These are phyloP conservation scores for Phytopythium mirpurense DNA, from an alignment of 352 stramenopile genomes.

Conservation along the genomic window DNA sequence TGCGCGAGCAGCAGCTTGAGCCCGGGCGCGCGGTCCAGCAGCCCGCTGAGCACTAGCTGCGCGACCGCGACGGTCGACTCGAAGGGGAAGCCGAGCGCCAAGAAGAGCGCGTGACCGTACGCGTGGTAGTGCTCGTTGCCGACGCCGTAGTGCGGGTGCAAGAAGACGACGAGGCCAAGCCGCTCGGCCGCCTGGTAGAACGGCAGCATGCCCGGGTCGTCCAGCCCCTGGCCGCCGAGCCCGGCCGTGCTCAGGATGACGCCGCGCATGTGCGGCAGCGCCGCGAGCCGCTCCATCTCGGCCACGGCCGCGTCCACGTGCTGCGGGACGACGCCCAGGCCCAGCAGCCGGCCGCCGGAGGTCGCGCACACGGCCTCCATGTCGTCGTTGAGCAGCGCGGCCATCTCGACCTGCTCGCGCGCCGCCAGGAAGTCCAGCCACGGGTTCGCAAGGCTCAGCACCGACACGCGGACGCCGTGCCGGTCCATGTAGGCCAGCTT, in stretches of 20 bases:
- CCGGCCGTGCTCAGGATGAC: conserved; percentile 55
- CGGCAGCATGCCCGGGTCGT: conserved; percentile 45
- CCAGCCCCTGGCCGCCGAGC: conserved; percentile 47
- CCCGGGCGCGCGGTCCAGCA: conserved; percentile 38
- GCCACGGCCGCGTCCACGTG: conserved; percentile 25
- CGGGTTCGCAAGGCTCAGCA: conserved; percentile 62
- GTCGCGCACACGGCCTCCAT: conserved; percentile 36
- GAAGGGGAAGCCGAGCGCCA: conserved; percentile 64
- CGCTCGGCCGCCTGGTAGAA: conserved; percentile 43
- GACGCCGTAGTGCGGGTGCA: conserved; percentile 67
- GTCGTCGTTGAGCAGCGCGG: conserved; percentile 46
- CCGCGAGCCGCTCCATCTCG: conserved; percentile 32
- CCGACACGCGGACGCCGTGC: conserved; percentile 48
- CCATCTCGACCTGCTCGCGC: conserved; percentile 35
- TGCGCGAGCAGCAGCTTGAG: conserved; percentile 53
- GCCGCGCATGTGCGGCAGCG: conserved; percentile 29
- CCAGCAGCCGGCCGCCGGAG: conserved; percentile 38
- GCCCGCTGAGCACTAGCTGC: conserved; percentile 46
- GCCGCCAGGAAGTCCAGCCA: conserved; percentile 64
- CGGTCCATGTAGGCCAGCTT: conserved; percentile 67
- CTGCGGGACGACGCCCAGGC: conserved; percentile 50
- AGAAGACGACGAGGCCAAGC: conserved; percentile 43
- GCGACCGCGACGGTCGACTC: conserved; percentile 62
- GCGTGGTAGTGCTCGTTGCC: conserved; percentile 52
- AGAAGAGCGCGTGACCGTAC: conserved; percentile 51